Evolutionary conservation across 2,329 filamentous ascomycete species (phyloP), one percentile per base, ranked within the genome.

Genomic region (Monosporascus sp.): DNA sequence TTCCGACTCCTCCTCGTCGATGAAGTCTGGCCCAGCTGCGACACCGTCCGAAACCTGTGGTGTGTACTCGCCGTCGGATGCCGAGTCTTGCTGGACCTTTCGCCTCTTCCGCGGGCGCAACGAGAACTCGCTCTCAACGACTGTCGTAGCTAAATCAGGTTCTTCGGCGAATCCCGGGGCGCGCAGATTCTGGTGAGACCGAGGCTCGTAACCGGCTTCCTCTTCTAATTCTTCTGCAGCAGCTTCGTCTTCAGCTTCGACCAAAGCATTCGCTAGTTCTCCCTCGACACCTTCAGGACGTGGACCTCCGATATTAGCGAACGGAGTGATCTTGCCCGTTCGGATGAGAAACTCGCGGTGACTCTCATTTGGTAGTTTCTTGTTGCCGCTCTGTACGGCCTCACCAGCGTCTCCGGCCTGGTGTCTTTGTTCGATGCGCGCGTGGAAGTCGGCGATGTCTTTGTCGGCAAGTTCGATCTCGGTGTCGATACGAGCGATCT

Each of bases 321-420:
- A 99, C 0, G 94, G 94, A 0, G 94, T 99, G 61, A 99, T 97
- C 72, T 97, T 97, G 56, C 94, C 94, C 0, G 93, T 99, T 27
- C 94, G 85, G 48, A 99, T 94, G 47, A 99, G 80, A 67, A 89
- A 99, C 47, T 96, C 92, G 49, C 92, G 83, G 56, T 90, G 85
- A 24, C 82, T 90, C 73, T 97, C 94, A 55, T 89, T 89, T 1
- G 89, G 85, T 53, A 93, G 72, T 51, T 82, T 83, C 54, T 79
- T 78, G 50, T 80, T 83, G 27, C 79, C 80, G 15, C 67, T 65
- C 35, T 74, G 70, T 20, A 71, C 71, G 1, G 71, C 62, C 9
- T 76, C 73, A 2, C 74, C 71, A 3, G 71, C 70, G 11, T 73
- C 74, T 45, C 75, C 73, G 36, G 75, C 75, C 54, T 81, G 74